Evolutionary conservation across 2,329 filamentous ascomycete species (phyloP), one percentile per base, ranked within the genome.

Genomic region (Lasiodiplodia sp.): DNA sequence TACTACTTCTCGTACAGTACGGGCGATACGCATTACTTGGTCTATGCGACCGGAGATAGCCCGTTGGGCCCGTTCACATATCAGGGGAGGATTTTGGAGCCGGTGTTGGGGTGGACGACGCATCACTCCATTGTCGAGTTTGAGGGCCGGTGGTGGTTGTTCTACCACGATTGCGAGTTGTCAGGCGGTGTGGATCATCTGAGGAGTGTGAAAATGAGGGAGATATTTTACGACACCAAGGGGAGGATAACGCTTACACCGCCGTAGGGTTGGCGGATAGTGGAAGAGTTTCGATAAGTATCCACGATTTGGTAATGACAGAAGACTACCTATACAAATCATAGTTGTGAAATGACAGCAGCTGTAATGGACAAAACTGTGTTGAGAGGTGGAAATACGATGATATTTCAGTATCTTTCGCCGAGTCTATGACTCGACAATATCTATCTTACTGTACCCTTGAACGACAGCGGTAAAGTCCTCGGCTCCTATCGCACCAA

Each of bases 1-100:
- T 93, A 93, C 80, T 93, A 93, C 82, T 91, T 93, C 77, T 90
- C 87, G 67, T 93, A 93, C 81, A 92, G 90, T 71, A 94, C 91
- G 1, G 92, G 92, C 23, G 92, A 94, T 79, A 90, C 91, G 38
- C 92, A 94, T 78, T 92, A 85, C 78, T 82, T 94, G 38, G 90
- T 84, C 71, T 94, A 92, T 75, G 92, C 90, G 1, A 87, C 85
- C 2, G 87, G 89, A 0, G 82, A 87, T 5, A 88, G 80, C 68
- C 91, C 92, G 0, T 79, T 88, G 12, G 91, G 92, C 0, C 91
- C 92, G 0, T 94, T 94, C 73, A 91, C 87, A 1, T 94, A 93
- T 71, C 85, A 83, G 0, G 91, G 92, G 0, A 82, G 87, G 57
- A 90, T 94, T 67, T 78, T 94, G 60, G 91, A 93, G 82, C 92